A percentile compares a stretch with the other conserved stretches of the same genome.
Conservation (phyloP, 805 yeast genomes). For the Geotrichum ghanense region DNA sequence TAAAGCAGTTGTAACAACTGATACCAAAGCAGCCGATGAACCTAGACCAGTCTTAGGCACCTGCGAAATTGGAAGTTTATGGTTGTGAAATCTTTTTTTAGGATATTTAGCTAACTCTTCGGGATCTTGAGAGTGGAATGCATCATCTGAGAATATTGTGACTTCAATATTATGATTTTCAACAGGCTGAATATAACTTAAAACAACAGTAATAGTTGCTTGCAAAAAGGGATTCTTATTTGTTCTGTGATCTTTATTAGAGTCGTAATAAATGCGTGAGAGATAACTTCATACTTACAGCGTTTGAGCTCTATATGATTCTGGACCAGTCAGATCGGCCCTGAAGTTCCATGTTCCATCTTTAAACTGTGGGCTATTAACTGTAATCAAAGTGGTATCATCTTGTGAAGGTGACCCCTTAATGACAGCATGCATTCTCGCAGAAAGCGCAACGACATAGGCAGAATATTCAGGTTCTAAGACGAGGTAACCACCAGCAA, state of each 20-base stretch:
- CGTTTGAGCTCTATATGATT: conserved; percentile 2
- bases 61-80: conserved; percentile 44
- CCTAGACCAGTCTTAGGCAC: conserved; percentile 95
- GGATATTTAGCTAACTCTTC: conserved; percentile 16
- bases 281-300: conserved; percentile 7
- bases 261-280: background rate
- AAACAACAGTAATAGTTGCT: conserved; percentile 44
- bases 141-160: conserved; percentile 72
- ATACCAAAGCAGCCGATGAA: conserved; percentile 86
- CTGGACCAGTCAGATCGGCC: background rate
- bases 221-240: conserved; percentile 62
- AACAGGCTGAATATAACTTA: conserved; percentile 37
- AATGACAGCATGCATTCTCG: conserved; percentile 77
- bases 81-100: conserved; percentile 42
- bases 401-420: conserved; percentile 10
- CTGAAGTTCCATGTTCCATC: conserved; percentile 52
- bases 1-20: conserved; percentile 65
- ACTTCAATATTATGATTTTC: conserved; percentile 30
- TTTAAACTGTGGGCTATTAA: conserved; percentile 67
- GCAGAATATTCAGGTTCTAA: conserved; percentile 65
- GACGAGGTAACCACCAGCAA: conserved; percentile 93
- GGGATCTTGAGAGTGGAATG: conserved; percentile 63
- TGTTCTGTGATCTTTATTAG: conserved; percentile 7
- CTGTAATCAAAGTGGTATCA: conserved; percentile 25
- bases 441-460: conserved; percentile 75